Evolutionary conservation across 257 asterid species (phyloP).

Genomic region (Fraxinus pennsylvanica): DNA sequence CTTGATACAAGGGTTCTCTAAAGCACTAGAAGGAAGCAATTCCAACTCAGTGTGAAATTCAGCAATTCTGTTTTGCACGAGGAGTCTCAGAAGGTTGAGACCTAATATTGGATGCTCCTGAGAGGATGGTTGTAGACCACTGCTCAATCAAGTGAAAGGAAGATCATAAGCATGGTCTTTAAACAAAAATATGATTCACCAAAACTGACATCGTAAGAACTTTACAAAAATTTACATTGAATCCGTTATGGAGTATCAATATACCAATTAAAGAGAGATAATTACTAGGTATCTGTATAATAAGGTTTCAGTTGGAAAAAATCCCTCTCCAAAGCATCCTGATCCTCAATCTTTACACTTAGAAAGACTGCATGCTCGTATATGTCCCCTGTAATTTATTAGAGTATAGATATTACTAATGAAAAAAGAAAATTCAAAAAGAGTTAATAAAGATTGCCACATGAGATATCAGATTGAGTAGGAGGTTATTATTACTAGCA

Average conservation of each 20-base stretch:
- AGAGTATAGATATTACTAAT: slow-evolving; percentile 17
- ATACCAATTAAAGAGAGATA: not conserved
- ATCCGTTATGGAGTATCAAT: not conserved
- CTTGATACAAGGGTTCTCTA: slow-evolving; percentile 86
- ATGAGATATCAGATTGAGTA: slow-evolving; percentile 11
- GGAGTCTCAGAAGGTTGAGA: slow-evolving; percentile 94
- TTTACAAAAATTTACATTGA: not conserved
- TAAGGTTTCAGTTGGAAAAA: slow-evolving; percentile 90
- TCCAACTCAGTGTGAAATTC: slow-evolving; percentile 96
- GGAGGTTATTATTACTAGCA: slow-evolving; percentile 46
- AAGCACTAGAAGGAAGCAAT: slow-evolving; percentile 70
- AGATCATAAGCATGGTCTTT: slow-evolving; percentile 17
- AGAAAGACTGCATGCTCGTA: slow-evolving; percentile 90
- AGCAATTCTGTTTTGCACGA: slow-evolving; percentile 93
- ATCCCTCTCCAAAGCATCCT: slow-evolving; percentile 93
- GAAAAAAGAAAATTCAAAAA: not conserved
- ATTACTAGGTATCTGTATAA: slow-evolving; percentile 85
- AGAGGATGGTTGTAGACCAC: not conserved
- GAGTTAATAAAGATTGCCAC: not conserved
- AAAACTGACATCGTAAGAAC: not conserved
- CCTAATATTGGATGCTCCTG: slow-evolving; percentile 72
- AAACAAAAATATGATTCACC: slow-evolving; percentile 12
- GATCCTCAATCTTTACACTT: slow-evolving; percentile 87
- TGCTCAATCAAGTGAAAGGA: slow-evolving; percentile 17
- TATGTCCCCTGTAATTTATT: slow-evolving; percentile 4